Evolutionary conservation across 2,329 filamentous ascomycete genomes (phyloP).

Genomic region (Dactylonectria estremocensis): DNA sequence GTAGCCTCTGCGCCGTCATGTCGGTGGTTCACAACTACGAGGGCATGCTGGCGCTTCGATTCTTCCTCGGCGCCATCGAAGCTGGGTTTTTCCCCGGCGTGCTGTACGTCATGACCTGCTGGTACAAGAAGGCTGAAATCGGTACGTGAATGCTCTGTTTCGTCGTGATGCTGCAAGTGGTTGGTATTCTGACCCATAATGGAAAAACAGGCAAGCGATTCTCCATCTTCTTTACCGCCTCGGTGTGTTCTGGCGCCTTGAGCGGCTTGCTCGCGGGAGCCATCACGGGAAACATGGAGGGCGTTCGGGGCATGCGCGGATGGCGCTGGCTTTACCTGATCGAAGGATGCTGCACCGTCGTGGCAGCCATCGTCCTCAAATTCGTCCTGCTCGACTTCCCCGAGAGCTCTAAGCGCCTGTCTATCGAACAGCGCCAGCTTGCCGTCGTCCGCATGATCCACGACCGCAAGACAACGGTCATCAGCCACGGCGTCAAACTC

Average conservation of each 20-base stretch:
- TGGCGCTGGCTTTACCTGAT: constrained; percentile 81
- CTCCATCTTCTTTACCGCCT: constrained; percentile 70
- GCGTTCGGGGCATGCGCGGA: constrained; percentile 67
- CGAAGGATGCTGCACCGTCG: constrained; percentile 72
- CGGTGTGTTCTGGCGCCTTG: constrained; percentile 74
- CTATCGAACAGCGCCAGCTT: constrained; percentile 72
- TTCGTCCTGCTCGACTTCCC: constrained; percentile 78
- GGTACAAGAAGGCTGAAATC: constrained; percentile 65
- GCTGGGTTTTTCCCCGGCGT: constrained; percentile 73
- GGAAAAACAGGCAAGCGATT: constrained; percentile 67
- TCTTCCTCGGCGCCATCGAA: constrained; percentile 70
- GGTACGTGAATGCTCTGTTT: not conserved
- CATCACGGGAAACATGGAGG: constrained; percentile 70
- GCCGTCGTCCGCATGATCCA: constrained; percentile 73
- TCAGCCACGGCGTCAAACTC: constrained; percentile 47
- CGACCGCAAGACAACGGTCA: constrained; percentile 56
- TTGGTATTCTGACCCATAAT: not conserved
- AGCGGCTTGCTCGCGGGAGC: constrained; percentile 74
- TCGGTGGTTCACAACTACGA: constrained; percentile 47
- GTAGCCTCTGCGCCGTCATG: constrained; percentile 48
- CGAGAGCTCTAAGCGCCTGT: constrained; percentile 73
- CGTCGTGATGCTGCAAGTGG: not conserved
- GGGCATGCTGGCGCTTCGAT: constrained; percentile 54
- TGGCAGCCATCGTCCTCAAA: constrained; percentile 69
- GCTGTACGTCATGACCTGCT: constrained; percentile 74